Evolutionary conservation across 2,329 filamentous ascomycete species (phyloP).

Genomic region (Diaporthe vaccinii): DNA sequence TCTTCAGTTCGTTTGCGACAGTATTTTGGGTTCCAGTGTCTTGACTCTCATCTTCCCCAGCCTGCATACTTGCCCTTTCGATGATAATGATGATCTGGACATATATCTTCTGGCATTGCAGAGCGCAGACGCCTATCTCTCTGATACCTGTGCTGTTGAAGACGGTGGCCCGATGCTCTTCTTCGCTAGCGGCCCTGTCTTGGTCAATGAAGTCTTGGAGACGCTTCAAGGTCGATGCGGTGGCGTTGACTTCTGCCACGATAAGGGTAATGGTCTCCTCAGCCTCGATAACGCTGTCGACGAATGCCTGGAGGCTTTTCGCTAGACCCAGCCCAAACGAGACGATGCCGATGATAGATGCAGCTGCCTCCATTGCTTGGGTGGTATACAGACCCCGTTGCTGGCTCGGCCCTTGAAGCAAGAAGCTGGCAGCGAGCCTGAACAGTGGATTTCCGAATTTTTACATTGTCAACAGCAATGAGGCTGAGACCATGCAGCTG

Average conservation of each 20-base stretch:
- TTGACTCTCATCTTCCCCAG: background rate
- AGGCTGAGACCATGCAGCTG: background rate
- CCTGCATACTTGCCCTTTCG: background rate
- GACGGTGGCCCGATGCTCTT: background rate
- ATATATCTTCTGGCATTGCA: background rate
- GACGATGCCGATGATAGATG: background rate
- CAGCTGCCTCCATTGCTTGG: background rate
- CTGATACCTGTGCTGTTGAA: background rate
- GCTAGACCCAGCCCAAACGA: background rate
- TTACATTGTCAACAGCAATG: background rate
- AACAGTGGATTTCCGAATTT: background rate
- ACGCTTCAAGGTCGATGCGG: background rate
- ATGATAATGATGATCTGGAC: conserved; percentile 7
- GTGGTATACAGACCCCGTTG: too few relatives aligned
- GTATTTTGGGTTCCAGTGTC: background rate
- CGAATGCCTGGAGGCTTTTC: background rate
- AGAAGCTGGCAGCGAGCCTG: background rate
- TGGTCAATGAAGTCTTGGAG: background rate
- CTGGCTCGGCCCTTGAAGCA: background rate
- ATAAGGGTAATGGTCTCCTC: background rate
- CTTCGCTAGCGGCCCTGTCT: background rate
- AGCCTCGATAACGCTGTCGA: background rate
- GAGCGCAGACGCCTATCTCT: background rate
- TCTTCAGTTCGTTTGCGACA: background rate
- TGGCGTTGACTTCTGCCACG: conserved; percentile 1